Conservation (phyloP, 2,329 filamentous ascomycete species). For the Colletotrichum sp. region DNA sequence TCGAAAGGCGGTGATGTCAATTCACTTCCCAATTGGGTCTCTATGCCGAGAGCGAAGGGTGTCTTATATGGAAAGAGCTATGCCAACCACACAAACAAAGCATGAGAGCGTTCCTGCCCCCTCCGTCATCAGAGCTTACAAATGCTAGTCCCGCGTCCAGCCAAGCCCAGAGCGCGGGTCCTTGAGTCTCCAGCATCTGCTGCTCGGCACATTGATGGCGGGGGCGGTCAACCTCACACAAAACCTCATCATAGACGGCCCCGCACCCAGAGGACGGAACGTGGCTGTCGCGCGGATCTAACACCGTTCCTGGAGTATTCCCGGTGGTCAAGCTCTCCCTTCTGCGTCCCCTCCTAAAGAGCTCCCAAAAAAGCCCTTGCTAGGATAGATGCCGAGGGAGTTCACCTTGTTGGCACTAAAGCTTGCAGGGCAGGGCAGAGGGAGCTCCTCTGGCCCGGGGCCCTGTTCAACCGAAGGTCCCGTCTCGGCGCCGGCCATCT, state of each 20-base stretch:
- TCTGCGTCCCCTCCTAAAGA: not conserved
- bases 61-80: not conserved
- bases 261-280: not conserved
- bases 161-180: not conserved
- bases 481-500: not conserved
- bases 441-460: not conserved
- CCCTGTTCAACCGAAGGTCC: not conserved
- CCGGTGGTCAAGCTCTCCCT: too few relatives aligned
- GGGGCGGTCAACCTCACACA: not conserved
- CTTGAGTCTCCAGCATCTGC: not conserved
- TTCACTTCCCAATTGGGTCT: not conserved
- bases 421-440: not conserved
- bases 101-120: not conserved
- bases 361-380: not conserved
- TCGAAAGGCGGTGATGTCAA: not conserved
- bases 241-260: not conserved
- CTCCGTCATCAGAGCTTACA: slow-evolving; percentile 15
- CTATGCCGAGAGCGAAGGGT: not conserved
- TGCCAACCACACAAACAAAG: not conserved
- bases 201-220: not conserved
- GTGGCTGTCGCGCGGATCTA: not conserved
- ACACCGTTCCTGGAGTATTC: not conserved
- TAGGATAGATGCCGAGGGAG: not conserved
- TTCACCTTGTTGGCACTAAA: not conserved
- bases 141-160: not conserved